Conservation (phyloP, 2,329 filamentous ascomycete species). For the Pseudogymnoascus sp. region DNA sequence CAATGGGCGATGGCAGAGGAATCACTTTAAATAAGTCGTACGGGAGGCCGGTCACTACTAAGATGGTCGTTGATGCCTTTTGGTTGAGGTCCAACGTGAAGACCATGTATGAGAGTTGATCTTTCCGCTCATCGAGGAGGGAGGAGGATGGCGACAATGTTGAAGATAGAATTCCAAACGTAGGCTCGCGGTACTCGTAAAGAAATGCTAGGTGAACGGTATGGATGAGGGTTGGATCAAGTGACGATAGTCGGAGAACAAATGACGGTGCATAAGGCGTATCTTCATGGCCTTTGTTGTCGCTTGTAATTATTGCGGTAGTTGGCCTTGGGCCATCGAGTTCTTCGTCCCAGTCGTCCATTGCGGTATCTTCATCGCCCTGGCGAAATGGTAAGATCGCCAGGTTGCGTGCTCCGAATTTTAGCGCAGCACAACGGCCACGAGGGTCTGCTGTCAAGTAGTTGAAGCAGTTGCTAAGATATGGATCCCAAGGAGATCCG, state of each 20-base stretch:
- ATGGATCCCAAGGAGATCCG: slow-evolving; percentile 72
- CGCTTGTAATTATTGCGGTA: slow-evolving; percentile 29
- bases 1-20: slow-evolving; percentile 76
- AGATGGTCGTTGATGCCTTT: slow-evolving; percentile 82
- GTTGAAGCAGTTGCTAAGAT: slow-evolving; percentile 68
- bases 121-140: slow-evolving; percentile 67
- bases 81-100: slow-evolving; percentile 93
- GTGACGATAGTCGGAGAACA: slow-evolving; percentile 78
- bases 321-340: slow-evolving; percentile 60
- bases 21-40: slow-evolving; percentile 80
- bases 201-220: slow-evolving; percentile 89
- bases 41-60: slow-evolving; percentile 78
- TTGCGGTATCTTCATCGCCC: slow-evolving; percentile 76
- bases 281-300: slow-evolving; percentile 29
- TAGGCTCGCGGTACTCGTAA: slow-evolving; percentile 95
- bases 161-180: slow-evolving; percentile 87
- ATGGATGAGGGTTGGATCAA: slow-evolving; percentile 81
- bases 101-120: slow-evolving; percentile 83
- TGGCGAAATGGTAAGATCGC: slow-evolving; percentile 92
- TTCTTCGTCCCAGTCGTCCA: slow-evolving; percentile 84
- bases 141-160: slow-evolving; percentile 65
- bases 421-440: slow-evolving; percentile 87
- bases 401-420: slow-evolving; percentile 81
- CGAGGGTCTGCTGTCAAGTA: slow-evolving; percentile 82
- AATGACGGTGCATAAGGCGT: slow-evolving; percentile 87